Evolutionary conservation across 495 filamentous ascomycete genomes (phyloP).

Genomic region (Podospora bellae-mahoneyi): DNA sequence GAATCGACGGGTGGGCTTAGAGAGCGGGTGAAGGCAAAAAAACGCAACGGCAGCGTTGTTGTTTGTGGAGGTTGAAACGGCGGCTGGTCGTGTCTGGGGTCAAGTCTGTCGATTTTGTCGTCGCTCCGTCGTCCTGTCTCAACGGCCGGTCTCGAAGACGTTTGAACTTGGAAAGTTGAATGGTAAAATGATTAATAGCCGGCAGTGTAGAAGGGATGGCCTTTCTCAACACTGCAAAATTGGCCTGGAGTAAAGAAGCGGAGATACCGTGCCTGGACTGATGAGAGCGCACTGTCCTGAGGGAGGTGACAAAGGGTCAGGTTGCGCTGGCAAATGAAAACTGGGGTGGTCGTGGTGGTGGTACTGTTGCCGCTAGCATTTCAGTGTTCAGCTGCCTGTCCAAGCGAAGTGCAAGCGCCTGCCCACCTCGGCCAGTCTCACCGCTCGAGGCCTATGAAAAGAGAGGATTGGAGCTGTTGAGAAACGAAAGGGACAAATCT

Average conservation of each 20-base stretch:
- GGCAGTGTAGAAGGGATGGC: slow-evolving; percentile 13
- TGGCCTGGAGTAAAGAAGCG: not conserved
- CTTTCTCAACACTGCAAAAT: slow-evolving; percentile 13
- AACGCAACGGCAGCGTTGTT: slow-evolving; percentile 4
- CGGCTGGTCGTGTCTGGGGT: slow-evolving; percentile 13
- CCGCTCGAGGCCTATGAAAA: not conserved
- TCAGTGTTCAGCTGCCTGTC: not conserved
- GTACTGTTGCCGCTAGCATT: not conserved
- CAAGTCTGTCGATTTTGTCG: slow-evolving; percentile 11
- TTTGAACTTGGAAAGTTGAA: slow-evolving; percentile 31
- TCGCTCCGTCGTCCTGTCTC: slow-evolving; percentile 10
- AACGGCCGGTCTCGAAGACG: slow-evolving; percentile 29
- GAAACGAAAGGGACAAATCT: not conserved
- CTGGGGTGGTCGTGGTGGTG: not conserved
- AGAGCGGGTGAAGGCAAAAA: slow-evolving; percentile 17
- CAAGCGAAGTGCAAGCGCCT: not conserved
- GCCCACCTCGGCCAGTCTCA: not conserved
- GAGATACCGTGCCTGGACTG: slow-evolving; percentile 11
- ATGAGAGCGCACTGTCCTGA: slow-evolving; percentile 10
- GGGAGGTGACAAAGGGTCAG: not conserved
- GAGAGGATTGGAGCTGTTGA: too few relatives aligned
- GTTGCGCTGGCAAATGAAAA: slow-evolving; percentile 5
- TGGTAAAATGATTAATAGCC: slow-evolving; percentile 20
- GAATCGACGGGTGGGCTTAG: slow-evolving; percentile 15
- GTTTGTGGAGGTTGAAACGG: slow-evolving; percentile 1